phyloP scores from a whole-genome alignment of 768 basidiomycete genomes.

The Serendipita sp. region DNA sequence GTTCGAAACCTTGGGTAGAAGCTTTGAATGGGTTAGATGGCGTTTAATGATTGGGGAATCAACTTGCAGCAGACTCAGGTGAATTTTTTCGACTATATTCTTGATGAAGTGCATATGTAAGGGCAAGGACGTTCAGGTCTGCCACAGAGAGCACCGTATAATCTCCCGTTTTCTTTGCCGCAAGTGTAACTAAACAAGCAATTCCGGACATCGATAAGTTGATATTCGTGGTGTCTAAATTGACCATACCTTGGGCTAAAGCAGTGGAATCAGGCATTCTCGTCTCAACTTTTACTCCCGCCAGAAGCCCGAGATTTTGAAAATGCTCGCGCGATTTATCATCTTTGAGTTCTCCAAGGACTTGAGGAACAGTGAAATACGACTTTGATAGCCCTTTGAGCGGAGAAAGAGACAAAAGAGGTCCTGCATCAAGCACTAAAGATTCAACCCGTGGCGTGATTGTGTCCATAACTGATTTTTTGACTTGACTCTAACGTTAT shows the following conservation, averaged over 20 bases:
- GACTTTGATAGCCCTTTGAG: conserved; percentile 75
- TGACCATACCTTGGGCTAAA: conserved; percentile 28
- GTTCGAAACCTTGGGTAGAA: no score
- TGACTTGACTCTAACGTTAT: no score
- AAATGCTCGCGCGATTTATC: conserved; percentile 76
- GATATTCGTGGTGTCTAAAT: not conserved
- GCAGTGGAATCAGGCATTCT: conserved; percentile 54
- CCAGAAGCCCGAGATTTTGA: conserved; percentile 54
- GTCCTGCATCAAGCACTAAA: conserved; percentile 87
- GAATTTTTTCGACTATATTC: conserved; percentile 7
- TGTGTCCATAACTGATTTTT: not conserved
- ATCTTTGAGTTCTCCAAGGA: conserved; percentile 81
- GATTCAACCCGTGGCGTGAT: conserved; percentile 25
- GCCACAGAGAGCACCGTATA: conserved; percentile 80
- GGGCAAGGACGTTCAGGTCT: conserved; percentile 79
- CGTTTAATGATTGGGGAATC: not conserved
- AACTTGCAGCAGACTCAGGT: not conserved
- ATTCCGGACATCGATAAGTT: not conserved
- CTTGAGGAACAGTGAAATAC: conserved; percentile 80
- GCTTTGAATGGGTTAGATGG: not conserved
- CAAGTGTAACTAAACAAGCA: conserved; percentile 51
- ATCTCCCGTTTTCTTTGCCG: conserved; percentile 93
- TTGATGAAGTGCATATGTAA: conserved; percentile 65
- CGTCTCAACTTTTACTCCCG: conserved; percentile 60
- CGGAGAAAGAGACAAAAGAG: conserved; percentile 75